Percentiles rank a stretch among this genome's conserved stretches.
Evolutionary conservation across 805 yeast species (phyloP).

Genomic region (Metschnikowia bowlesiae): DNA sequence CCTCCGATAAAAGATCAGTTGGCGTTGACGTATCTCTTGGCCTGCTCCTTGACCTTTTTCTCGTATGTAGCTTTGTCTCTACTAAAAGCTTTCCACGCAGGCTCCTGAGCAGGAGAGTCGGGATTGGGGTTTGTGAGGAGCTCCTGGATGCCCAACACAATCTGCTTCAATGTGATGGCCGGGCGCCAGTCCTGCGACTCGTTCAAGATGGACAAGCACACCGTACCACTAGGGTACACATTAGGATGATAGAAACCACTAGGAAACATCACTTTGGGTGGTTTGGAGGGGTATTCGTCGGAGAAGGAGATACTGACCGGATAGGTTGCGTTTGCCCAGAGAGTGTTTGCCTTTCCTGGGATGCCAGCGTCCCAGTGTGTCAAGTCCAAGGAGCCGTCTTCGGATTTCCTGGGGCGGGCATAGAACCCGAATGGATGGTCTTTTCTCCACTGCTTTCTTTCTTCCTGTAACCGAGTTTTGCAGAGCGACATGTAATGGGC

Average conservation of each 20-base stretch:
- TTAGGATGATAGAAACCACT: conserved; percentile 94
- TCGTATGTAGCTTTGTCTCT: conserved; percentile 68
- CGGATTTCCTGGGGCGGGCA: conserved; percentile 81
- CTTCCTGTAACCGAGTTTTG: conserved; percentile 84
- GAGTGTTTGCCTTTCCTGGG: conserved; percentile 84
- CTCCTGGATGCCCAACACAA: conserved; percentile 89
- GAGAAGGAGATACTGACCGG: conserved; percentile 82
- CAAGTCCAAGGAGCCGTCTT: conserved; percentile 80
- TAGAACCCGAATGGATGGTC: conserved; percentile 97
- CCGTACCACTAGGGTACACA: conserved; percentile 95
- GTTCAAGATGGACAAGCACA: conserved; percentile 86
- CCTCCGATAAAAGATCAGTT: conserved; percentile 2
- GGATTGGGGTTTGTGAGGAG: conserved; percentile 87
- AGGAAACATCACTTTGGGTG: conserved; percentile 91
- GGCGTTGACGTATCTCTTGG: conserved; percentile 44
- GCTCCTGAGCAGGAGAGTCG: conserved; percentile 94
- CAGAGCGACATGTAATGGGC: conserved; percentile 49
- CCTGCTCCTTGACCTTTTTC: conserved; percentile 72
- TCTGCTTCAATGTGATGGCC: conserved; percentile 85
- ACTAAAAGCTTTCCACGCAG: conserved; percentile 86
- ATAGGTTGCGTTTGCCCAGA: conserved; percentile 88
- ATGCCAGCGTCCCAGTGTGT: conserved; percentile 92
- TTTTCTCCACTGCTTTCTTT: conserved; percentile 95
- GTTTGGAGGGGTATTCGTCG: conserved; percentile 92
- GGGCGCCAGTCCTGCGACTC: conserved; percentile 99